These are phyloP conservation scores for Penicilliopsis zonata DNA, from an alignment of 495 filamentous ascomycete genomes.

Conservation along the genomic window DNA sequence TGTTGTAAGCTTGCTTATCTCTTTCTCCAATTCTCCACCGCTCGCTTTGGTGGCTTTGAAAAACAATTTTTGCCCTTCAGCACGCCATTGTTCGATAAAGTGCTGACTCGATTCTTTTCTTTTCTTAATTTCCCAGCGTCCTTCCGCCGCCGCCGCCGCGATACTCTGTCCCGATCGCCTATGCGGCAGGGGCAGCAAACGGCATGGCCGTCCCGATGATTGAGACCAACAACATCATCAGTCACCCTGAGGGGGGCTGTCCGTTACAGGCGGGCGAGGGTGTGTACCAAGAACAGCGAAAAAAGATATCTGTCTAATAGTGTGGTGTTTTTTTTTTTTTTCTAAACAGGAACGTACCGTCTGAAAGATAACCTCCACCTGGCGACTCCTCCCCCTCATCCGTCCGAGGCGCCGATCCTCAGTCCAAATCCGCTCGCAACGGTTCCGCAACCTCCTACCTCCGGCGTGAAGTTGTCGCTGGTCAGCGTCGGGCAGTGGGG, in stretches of 20 bases:
- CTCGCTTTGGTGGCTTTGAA: too few relatives aligned
- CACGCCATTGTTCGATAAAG: not conserved
- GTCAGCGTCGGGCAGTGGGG: conserved; percentile 52
- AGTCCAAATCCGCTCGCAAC: conserved; percentile 88
- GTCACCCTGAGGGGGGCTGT: conserved; percentile 56
- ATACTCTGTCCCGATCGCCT: conserved; percentile 56
- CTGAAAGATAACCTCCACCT: conserved; percentile 83
- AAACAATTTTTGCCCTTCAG: too few relatives aligned
- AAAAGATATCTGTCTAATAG: too few relatives aligned
- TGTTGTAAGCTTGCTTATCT: too few relatives aligned
- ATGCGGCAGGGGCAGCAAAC: conserved; percentile 51
- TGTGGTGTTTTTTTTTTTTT: too few relatives aligned
- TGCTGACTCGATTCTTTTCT: conserved; percentile 3
- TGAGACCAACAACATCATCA: conserved; percentile 84
- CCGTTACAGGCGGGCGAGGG: conserved; percentile 90
- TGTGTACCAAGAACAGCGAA: conserved; percentile 16
- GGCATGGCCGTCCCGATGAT: conserved; percentile 58
- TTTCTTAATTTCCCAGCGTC: conserved; percentile 40
- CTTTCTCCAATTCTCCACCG: not conserved
- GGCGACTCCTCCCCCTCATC: conserved; percentile 89
- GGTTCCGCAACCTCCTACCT: conserved; percentile 62
- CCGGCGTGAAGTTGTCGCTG: conserved; percentile 78
- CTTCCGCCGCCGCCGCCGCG: conserved; percentile 76
- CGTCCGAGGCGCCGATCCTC: conserved; percentile 72
- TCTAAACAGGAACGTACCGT: conserved; percentile 77